A percentile compares a stretch with the other conserved stretches of the same genome.
Conservation (phyloP, 352 stramenopile genomes). For the Saprolegnia parasitica region DNA sequence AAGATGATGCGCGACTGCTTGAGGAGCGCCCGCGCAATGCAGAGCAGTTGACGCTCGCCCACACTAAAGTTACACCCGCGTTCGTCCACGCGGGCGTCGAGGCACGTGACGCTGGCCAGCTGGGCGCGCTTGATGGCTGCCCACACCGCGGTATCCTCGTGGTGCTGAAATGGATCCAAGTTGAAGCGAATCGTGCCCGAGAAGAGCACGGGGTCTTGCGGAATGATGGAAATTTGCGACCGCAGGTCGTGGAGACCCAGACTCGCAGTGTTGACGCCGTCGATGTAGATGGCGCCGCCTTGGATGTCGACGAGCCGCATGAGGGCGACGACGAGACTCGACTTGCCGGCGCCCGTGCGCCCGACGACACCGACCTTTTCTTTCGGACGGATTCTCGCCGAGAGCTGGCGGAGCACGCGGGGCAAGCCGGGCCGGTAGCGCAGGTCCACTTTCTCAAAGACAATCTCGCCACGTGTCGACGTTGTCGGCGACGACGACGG, state of each 20-base stretch:
- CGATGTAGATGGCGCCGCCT: conserved; percentile 62
- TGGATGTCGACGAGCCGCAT: conserved; percentile 87
- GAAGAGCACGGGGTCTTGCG: conserved; percentile 94
- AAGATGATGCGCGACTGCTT: conserved; percentile 66
- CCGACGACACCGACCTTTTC: conserved; percentile 87
- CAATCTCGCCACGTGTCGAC: conserved; percentile 55
- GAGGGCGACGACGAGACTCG: conserved; percentile 85
- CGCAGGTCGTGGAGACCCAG: conserved; percentile 35
- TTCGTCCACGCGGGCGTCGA: conserved; percentile 56
- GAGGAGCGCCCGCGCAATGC: conserved; percentile 73
- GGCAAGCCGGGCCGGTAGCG: conserved; percentile 48
- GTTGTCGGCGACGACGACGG: conserved; percentile 33
- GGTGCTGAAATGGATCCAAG: conserved; percentile 54
- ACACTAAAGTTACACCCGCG: conserved; percentile 77
- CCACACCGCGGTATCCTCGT: conserved; percentile 88
- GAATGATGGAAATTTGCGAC: conserved; percentile 84
- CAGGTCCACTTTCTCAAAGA: conserved; percentile 62
- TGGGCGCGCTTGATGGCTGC: conserved; percentile 85
- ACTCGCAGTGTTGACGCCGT: conserved; percentile 57
- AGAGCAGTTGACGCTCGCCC: conserved; percentile 78
- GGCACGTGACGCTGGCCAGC: conserved; percentile 52
- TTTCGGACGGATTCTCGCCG: conserved; percentile 68
- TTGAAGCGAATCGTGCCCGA: conserved; percentile 80
- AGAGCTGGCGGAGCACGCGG: conserved; percentile 65
- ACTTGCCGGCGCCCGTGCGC: conserved; percentile 88